Evolutionary conservation across 371 early-diverging fungal species (phyloP), one percentile per base, ranked within the genome.

Genomic region (Nosema muscidifuracis): DNA sequence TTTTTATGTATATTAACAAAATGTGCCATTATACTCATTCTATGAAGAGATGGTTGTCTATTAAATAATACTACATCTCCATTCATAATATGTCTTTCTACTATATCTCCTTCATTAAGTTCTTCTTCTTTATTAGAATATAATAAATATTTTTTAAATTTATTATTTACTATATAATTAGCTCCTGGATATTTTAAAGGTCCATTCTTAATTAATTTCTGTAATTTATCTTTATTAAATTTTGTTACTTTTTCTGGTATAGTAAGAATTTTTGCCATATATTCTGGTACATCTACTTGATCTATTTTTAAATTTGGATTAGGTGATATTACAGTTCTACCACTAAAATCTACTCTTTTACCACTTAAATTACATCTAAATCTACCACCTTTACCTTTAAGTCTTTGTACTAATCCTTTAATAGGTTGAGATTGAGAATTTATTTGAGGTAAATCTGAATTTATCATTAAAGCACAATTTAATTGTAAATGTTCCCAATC

Each of bases 321-420:
- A 7, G 97, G 97, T 1, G 95, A 93, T 81, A 99, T 99, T 66
- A 99, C 99, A 0, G 99, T 97, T 81, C 99, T 87, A 4, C 92
- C 96, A 34, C 93, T 92, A 81, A 96, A 99, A 83, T 99, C 97
- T 16, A 97, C 98, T 84, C 99, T 91, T 85, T 99, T 99, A 67
- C 99, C 99, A 12, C 92, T 92, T 71, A 99, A 85, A 78, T 97
- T 99, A 42, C 96, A 95, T 80, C 99, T 88, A 87, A 99, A 96
- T 67, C 99, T 89, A 69, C 99, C 99, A 73, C 92, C 91, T 81
- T 99, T 99, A 55, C 99, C 99, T 87, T 97, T 99, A 63, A 99
- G 84, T 67, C 99, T 87, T 83, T 95, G 96, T 64, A 92, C 90
- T 47, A 97, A 87, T 73, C 95, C 95, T 77, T 85, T 81, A 56